A percentile compares a stretch with the other conserved stretches of the same genome.
These are phyloP conservation scores for Blastocystis sp. DNA, from an alignment of 352 stramenopile species.

Conservation along the genomic window DNA sequence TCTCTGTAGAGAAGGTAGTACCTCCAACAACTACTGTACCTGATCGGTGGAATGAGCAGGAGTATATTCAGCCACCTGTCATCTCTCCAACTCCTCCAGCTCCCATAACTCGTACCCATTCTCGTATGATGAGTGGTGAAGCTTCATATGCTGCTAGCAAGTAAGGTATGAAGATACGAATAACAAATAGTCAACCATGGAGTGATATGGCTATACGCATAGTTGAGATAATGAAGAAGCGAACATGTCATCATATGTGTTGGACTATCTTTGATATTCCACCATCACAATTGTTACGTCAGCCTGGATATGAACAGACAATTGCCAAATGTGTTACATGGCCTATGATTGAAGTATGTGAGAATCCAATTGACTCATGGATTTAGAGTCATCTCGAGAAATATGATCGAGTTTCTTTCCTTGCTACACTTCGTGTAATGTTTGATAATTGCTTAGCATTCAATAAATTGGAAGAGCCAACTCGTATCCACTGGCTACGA, in stretches of 20 bases:
- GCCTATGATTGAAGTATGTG: background rate
- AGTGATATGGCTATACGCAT: background rate
- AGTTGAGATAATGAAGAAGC: constrained; percentile 20
- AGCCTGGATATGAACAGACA: constrained; percentile 5
- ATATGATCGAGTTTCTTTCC: constrained; percentile 36
- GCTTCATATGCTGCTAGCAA: background rate
- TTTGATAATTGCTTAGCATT: constrained; percentile 55
- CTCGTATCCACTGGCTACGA: constrained; percentile 22
- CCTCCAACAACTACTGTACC: background rate
- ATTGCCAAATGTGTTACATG: background rate
- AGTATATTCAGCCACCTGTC: background rate
- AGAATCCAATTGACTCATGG: too few relatives aligned
- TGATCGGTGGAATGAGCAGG: background rate
- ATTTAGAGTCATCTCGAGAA: constrained; percentile 13
- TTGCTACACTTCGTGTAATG: constrained; percentile 42
- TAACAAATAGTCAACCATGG: constrained; percentile 5
- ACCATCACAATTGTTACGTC: background rate
- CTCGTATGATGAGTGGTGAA: background rate
- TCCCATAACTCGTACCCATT: background rate
- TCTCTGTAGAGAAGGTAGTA: background rate
- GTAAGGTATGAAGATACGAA: background rate
- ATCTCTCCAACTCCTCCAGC: background rate
- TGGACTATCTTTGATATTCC: constrained; percentile 54
- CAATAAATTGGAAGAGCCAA: background rate
- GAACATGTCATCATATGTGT: constrained; percentile 22